These are phyloP conservation scores for Amborella trichopoda DNA, from an alignment of 164 flowering plant genomes.

Conservation along the genomic window DNA sequence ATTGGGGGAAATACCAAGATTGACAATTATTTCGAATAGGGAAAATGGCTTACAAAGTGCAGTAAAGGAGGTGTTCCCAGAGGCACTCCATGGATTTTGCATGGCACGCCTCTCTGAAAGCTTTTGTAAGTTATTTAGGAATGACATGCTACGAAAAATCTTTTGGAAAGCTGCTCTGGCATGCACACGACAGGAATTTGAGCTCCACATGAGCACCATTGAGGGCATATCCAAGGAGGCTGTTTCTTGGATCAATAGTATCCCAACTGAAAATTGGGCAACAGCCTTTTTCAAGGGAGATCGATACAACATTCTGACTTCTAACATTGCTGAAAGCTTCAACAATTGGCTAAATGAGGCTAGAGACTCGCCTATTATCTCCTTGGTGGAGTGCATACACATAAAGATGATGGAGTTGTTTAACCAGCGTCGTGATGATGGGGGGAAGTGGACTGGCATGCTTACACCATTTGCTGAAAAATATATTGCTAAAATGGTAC, in stretches of 20 bases:
- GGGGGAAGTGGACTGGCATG: not conserved
- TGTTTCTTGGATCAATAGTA: not conserved
- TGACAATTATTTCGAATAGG: not conserved
- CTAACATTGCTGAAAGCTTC: not conserved
- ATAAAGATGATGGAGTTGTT: not conserved
- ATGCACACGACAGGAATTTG: not conserved
- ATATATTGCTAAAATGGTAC: not conserved
- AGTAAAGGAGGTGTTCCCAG: not conserved
- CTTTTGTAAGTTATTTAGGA: not conserved
- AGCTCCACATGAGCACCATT: not conserved
- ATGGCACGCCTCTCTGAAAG: not conserved
- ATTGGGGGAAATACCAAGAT: not conserved
- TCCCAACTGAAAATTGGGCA: not conserved
- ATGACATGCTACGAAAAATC: not conserved
- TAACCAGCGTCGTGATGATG: not conserved
- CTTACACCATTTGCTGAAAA: not conserved
- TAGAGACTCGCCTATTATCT: not conserved
- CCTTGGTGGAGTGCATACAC: not conserved
- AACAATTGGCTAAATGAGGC: not conserved
- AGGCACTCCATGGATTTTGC: not conserved
- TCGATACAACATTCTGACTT: not conserved
- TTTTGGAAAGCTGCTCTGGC: not conserved
- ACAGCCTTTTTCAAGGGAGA: not conserved
- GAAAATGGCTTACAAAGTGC: not conserved
- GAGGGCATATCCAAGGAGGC: not conserved